phyloP scores from a whole-genome alignment of 495 filamentous ascomycete genomes.

The Neurospora tetraspora region DNA sequence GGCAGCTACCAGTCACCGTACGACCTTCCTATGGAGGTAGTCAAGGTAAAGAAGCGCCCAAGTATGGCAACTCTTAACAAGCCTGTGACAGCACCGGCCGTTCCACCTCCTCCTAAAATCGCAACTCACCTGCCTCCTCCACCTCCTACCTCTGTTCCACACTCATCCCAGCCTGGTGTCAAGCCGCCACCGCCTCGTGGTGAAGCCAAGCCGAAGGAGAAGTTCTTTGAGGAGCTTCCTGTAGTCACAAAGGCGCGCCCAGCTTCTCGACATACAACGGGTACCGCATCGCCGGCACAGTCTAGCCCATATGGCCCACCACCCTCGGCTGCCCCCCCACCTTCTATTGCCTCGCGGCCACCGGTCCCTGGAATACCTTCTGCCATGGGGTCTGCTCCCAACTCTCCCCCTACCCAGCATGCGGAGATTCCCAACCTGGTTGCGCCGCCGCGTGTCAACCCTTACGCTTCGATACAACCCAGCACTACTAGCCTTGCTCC shows the following conservation, averaged over 20 bases:
- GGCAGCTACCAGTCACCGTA: slow-evolving; percentile 90
- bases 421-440: slow-evolving; percentile 30
- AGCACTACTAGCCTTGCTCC: slow-evolving; percentile 29
- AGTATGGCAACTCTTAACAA: slow-evolving; percentile 30
- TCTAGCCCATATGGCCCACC: slow-evolving; percentile 24
- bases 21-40: slow-evolving; percentile 84
- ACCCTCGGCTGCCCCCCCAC: slow-evolving; percentile 19
- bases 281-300: slow-evolving; percentile 27
- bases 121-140: slow-evolving; percentile 39
- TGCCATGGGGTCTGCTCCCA: neutral
- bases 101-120: slow-evolving; percentile 43
- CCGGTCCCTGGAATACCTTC: slow-evolving; percentile 14
- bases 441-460: slow-evolving; percentile 50
- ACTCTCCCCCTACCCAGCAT: slow-evolving; percentile 11
- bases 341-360: slow-evolving; percentile 13
- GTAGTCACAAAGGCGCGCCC: slow-evolving; percentile 47
- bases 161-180: slow-evolving; percentile 18
- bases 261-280: slow-evolving; percentile 29
- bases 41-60: slow-evolving; percentile 51
- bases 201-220: slow-evolving; percentile 30
- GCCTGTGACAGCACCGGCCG: slow-evolving; percentile 24
- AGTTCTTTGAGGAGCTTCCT: slow-evolving; percentile 89
- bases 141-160: slow-evolving; percentile 21
- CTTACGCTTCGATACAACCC: slow-evolving; percentile 45
- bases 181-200: slow-evolving; percentile 19